Evolutionary conservation across 257 asterid species (phyloP), one percentile per base, ranked within the genome.

Genomic region (Penstemon eatonii): DNA sequence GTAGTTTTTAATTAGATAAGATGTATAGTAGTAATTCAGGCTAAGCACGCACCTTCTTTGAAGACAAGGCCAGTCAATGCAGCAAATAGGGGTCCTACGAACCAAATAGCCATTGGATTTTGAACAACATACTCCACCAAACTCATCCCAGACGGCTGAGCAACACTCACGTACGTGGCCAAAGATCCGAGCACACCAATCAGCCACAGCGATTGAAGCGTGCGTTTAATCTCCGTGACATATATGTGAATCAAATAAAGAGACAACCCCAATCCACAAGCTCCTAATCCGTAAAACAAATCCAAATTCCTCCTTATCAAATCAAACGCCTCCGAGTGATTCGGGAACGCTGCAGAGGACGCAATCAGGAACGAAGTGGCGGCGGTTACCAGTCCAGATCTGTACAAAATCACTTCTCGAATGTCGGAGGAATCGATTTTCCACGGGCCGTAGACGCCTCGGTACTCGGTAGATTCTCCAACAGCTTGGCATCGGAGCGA

Each of bases 71-170:
- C 97, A 12, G 97, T 91, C 58, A 89, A 74, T 64, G 96, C 76
- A 78, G 97, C 99, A 78, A 93, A 93, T 53, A 93, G 84, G 5
- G 96, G 99, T 12, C 99, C 97, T 36, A 94, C 90, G 25, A 94
- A 75, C 99, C 97, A 94, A 74, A 91, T 86, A 37, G 92, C 88
- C 51, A 77, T 18, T 8, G 95, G 97, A 74, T 94, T 78, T 70
- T 80, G 81, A 58, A 85, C 70, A 61, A 93, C 97, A 66, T 88
- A 90, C 65, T 83, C 86, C 54, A 86, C 96, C 81, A 93, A 79
- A 49, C 70, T 58, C 80, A 65, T 74, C 42, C 84, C 92, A 47
- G 70, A 80, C 18, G 99, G 96, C 7, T 78, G 92, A 60, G 99
- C 99, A 15, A 84, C 53, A 60, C 75, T 77, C 1, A 74, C 79